Base-by-base conservation (phyloP, 2,329 filamentous ascomycete species). In the Aspergillus hortae region DNA sequence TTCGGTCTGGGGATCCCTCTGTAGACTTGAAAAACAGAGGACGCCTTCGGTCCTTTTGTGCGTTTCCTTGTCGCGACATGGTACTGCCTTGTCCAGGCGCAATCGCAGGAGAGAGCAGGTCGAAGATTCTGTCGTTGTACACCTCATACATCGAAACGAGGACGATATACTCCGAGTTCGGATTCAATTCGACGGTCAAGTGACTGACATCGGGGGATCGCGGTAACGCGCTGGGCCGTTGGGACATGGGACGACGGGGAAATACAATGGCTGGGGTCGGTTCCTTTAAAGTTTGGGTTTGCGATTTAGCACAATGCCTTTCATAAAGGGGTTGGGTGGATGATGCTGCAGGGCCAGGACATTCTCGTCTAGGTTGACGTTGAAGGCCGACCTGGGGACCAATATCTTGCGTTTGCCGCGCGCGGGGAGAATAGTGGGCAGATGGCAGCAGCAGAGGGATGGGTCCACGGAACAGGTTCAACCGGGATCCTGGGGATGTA, bases 71-170 rank as follows among this genome's bases (percentile, higher is more conserved):
- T 38, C 73, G 67, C 10, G 69, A 73, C 56, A 69, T 62, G 10
- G 67, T 66, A n/a, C 66, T 66, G 21, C 67, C 67, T 41, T 68
- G 69, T 4, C 69, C 68, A 7, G 84, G 65, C 11, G 63, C 62
- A n/a, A 70, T 65, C 2, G 74, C 65, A 15, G 80, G 77, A 0
- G 87, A 88, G 1, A 99, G 78, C 0, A 99, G 83, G 64, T 99
- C 94, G 68, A 95, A 97, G 59, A 99, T 97, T 33, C 92, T 86
- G 73, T 99, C 92, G 66, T 99, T 99, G 76, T 99, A 96, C 1
- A 99, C 92, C 70, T 99, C 94, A 71, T 97, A 97, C 92, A 99
- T 99, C 49, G 91, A 96, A 19, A 99, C 80, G 10, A 99, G 77
- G 49, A 99, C 85, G 4, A 88, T 87, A 62, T 96, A 96, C 61